Base-by-base conservation (phyloP, 768 basidiomycete species). In the Boletus speciosus region DNA sequence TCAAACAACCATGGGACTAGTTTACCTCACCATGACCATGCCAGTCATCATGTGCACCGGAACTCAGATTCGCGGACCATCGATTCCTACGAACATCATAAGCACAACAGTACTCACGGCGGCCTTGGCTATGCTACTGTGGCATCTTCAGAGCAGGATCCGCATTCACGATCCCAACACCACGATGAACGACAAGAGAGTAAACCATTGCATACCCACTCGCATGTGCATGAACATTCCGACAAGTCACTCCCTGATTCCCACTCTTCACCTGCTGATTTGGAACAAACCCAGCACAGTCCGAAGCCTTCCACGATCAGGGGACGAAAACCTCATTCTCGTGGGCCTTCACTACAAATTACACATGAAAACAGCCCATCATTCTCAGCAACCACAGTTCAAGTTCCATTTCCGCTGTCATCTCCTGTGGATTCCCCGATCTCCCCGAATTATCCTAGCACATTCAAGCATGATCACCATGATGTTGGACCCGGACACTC, bases 401-500 rank as follows among this genome's bases (percentile, higher is more conserved):
- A 60, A 54, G 51, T 65, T 60, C 61, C 64, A 52, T 67, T 67
- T 55, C 67, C 63, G 55, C 46, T 54, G 34, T 58, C 63, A 44
- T 69, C 60, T 57, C 67, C 62, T 15, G 55, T 63, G 21, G 65
- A 68, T 45, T 83, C 84, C 1, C 87, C 86, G 0, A 69, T 88
- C 23, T 89, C 87, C 1, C 88, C 86, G 0, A 81, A 60, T 55
- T 88, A 89, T 67, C 68, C 68, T n/a, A 72, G 66, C 48, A 77
- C 74, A 45, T 77, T 82, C 51, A 76, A 75, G 29, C 73, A 75
- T 56, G 80, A 81, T 57, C 71, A 71, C 32, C 54, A 58, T 38
- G 52, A 61, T 44, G 36, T 41, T 52, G 59, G 55, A 46, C 57
- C 78, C 52, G 73, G 71, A n/a, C 68, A 78, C 55, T 77, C 84